Percentiles rank a stretch among this genome's conserved stretches.
Conservation (phyloP, 2,329 filamentous ascomycete genomes). For the Arthroderma sp. region DNA sequence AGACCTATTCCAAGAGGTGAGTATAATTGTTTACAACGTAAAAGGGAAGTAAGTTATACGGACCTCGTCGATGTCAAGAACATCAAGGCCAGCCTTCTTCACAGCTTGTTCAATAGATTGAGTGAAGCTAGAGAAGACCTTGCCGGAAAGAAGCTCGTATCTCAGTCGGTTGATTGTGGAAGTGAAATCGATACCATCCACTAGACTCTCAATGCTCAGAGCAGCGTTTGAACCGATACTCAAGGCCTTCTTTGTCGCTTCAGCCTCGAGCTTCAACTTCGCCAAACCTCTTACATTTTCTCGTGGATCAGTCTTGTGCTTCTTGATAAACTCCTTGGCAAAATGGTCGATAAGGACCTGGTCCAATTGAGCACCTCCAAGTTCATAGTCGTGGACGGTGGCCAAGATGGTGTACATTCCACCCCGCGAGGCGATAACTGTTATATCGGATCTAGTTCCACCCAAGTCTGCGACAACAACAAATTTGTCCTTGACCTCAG, state of each 20-base stretch:
- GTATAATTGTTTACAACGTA: slow-evolving; percentile 5
- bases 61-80: slow-evolving; percentile 78
- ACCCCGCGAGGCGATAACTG: slow-evolving; percentile 78
- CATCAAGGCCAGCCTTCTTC: slow-evolving; percentile 82
- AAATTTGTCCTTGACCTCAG: slow-evolving; percentile 67
- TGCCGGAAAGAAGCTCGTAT: slow-evolving; percentile 77
- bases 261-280: slow-evolving; percentile 84
- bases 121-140: slow-evolving; percentile 80
- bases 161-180: slow-evolving; percentile 84
- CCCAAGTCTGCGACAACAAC: slow-evolving; percentile 86
- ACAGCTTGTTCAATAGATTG: slow-evolving; percentile 71
- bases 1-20: slow-evolving; percentile 40
- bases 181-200: slow-evolving; percentile 80
- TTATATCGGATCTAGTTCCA: slow-evolving; percentile 81
- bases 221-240: slow-evolving; percentile 77
- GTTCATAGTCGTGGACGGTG: slow-evolving; percentile 90
- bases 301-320: slow-evolving; percentile 79
- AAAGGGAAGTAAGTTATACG: background rate
- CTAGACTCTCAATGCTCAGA: slow-evolving; percentile 85
- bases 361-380: slow-evolving; percentile 74
- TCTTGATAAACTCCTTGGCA: slow-evolving; percentile 97
- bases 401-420: slow-evolving; percentile 95
- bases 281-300: slow-evolving; percentile 68
- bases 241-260: slow-evolving; percentile 82
- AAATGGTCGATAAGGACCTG: slow-evolving; percentile 90